phyloP scores from a whole-genome alignment of 164 flowering plant genomes.

The Liriodendron chinense region DNA sequence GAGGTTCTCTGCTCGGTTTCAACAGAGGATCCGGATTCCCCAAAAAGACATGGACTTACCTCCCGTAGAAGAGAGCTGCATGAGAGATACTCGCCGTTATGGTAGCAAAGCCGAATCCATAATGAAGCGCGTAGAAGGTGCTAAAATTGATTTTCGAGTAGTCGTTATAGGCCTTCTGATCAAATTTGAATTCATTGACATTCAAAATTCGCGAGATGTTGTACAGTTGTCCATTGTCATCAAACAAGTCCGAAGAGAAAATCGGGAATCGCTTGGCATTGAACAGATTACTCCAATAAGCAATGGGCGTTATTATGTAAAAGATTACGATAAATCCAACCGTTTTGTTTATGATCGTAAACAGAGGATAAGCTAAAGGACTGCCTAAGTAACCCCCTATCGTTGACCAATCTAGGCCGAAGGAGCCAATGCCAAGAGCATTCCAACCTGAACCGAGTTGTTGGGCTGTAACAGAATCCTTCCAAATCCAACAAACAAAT shows the following conservation, averaged over 20 bases:
- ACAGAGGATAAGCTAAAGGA: constrained; percentile 60
- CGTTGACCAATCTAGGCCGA: constrained; percentile 57
- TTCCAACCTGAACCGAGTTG: constrained; percentile 50
- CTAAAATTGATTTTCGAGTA: constrained; percentile 53
- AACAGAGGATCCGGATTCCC: no score
- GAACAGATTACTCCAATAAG: constrained; percentile 53
- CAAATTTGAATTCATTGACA: constrained; percentile 22
- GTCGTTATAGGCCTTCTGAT: constrained; percentile 31
- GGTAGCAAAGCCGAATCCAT: constrained; percentile 55
- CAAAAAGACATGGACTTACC: constrained; percentile 6
- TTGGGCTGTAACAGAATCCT: constrained; percentile 38
- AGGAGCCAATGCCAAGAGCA: constrained; percentile 62
- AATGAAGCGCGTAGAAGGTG: constrained; percentile 32
- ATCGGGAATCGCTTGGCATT: constrained; percentile 55
- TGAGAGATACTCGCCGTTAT: constrained; percentile 53
- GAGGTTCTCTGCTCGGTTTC: no score
- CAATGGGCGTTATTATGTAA: constrained; percentile 39
- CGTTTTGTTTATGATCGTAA: constrained; percentile 40
- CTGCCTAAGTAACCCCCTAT: constrained; percentile 42
- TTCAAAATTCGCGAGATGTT: constrained; percentile 34
- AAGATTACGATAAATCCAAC: constrained; percentile 35
- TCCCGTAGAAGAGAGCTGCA: constrained; percentile 54
- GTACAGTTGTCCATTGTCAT: constrained; percentile 34
- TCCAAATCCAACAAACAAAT: constrained; percentile 56
- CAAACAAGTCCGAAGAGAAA: constrained; percentile 41